phyloP scores from a whole-genome alignment of 2,329 filamentous ascomycete species.

The Nectriaceae sp. region DNA sequence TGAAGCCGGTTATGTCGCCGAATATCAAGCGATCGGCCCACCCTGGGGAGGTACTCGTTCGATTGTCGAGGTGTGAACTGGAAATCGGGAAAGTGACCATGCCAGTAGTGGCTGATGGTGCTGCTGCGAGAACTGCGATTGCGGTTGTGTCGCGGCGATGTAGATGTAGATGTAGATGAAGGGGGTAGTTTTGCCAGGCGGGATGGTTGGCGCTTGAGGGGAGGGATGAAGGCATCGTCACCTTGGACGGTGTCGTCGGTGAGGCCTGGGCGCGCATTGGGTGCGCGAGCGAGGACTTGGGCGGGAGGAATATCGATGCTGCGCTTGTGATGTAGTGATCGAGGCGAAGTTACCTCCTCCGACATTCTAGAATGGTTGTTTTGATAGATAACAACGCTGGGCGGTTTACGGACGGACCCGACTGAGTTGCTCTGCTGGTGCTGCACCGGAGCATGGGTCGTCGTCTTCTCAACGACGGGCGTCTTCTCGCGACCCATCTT shows the following conservation, averaged over 20 bases:
- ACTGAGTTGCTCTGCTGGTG: slow-evolving; percentile 34
- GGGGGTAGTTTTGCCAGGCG: slow-evolving; percentile 54
- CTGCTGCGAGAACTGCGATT: slow-evolving; percentile 50
- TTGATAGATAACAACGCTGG: slow-evolving; percentile 58
- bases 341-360: slow-evolving; percentile 31
- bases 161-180: neutral
- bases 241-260: slow-evolving; percentile 64
- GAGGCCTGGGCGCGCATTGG: slow-evolving; percentile 62
- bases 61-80: slow-evolving; percentile 33
- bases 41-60: slow-evolving; percentile 31
- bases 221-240: slow-evolving; percentile 58
- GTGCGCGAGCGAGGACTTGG: slow-evolving; percentile 59
- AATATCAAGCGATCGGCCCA: slow-evolving; percentile 24
- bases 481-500: slow-evolving; percentile 43
- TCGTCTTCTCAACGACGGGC: slow-evolving; percentile 20
- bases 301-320: slow-evolving; percentile 50
- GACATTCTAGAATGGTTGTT: slow-evolving; percentile 27
- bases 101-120: slow-evolving; percentile 43
- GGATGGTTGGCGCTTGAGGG: slow-evolving; percentile 54
- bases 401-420: slow-evolving; percentile 45
- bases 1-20: slow-evolving; percentile 39
- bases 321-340: slow-evolving; percentile 37
- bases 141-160: slow-evolving; percentile 38
- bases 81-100: slow-evolving; percentile 36
- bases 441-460: slow-evolving; percentile 10